phyloP scores from a whole-genome alignment of 2,329 filamentous ascomycete species.

The Scedosporium apiospermum region DNA sequence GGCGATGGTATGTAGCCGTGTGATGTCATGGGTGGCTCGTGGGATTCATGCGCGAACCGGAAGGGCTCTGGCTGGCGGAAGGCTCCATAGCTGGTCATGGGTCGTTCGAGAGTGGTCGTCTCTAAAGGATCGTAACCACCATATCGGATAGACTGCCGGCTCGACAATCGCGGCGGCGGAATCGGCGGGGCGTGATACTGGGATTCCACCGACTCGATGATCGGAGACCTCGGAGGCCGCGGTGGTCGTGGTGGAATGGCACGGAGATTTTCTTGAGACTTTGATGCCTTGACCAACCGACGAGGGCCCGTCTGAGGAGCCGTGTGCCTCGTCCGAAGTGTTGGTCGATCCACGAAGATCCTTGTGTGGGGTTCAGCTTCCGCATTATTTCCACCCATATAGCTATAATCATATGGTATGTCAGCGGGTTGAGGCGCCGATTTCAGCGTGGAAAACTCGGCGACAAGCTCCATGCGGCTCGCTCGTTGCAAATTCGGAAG shows the following conservation, averaged over 20 bases:
- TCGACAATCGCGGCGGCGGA: conserved; percentile 45
- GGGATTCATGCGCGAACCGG: conserved; percentile 1
- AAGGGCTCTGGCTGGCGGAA: conserved; percentile 37
- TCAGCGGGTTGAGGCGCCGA: conserved; percentile 34
- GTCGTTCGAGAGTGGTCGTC: conserved; percentile 27
- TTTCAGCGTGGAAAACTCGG: conserved; percentile 33
- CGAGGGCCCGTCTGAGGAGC: conserved; percentile 17
- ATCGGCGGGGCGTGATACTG: conserved; percentile 25
- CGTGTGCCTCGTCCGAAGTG: not conserved
- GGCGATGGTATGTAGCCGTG: not conserved
- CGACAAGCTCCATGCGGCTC: conserved; percentile 30
- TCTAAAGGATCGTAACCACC: conserved; percentile 30
- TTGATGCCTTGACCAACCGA: conserved; percentile 30
- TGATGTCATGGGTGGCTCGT: conserved; percentile 11
- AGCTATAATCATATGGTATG: conserved; percentile 32
- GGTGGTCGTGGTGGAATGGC: conserved; percentile 39
- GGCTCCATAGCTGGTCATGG: conserved; percentile 30
- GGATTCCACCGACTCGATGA: conserved; percentile 18
- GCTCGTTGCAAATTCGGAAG: conserved; percentile 28
- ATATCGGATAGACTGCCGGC: conserved; percentile 37
- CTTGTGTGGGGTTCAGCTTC: conserved; percentile 5
- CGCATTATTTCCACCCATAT: conserved; percentile 9
- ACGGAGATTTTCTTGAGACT: conserved; percentile 41
- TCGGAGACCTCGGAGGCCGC: conserved; percentile 32
- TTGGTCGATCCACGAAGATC: conserved; percentile 4